Evolutionary conservation across 345 rosid species (phyloP).

Genomic region (Citrus maxima): DNA sequence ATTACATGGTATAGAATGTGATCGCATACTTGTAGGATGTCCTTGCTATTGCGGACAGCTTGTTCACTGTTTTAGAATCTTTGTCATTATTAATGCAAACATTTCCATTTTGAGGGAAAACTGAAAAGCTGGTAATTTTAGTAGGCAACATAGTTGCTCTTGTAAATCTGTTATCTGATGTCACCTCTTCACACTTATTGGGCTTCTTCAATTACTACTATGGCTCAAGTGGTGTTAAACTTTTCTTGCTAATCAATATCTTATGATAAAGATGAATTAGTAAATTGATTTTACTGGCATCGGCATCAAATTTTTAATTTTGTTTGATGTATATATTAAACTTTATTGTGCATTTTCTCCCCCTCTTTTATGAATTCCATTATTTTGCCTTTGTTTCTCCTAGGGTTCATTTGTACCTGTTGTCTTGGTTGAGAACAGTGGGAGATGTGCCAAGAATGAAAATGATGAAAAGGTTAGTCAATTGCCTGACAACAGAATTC

Average conservation of each 20-base stretch:
- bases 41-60: not conserved
- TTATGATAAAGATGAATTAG: not conserved
- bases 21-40: not conserved
- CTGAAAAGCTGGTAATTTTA: not conserved
- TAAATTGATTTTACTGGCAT: not conserved
- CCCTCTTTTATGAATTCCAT: not conserved
- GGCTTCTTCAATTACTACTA: not conserved
- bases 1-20: not conserved
- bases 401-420: constrained; percentile 42
- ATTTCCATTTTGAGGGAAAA: not conserved
- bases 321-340: too few species aligned
- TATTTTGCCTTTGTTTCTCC: constrained; percentile 8
- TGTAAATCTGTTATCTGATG: not conserved
- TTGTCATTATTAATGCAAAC: not conserved
- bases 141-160: not conserved
- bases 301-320: not conserved
- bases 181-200: not conserved
- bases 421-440: constrained; percentile 57
- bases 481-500: not conserved
- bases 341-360: not conserved
- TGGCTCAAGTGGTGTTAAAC: not conserved
- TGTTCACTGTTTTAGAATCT: not conserved
- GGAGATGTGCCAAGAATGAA: constrained; percentile 59
- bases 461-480: constrained; percentile 53
- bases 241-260: not conserved